Evolutionary conservation across 2,329 filamentous ascomycete species (phyloP).

Genomic region (Westerdykella ornata): DNA sequence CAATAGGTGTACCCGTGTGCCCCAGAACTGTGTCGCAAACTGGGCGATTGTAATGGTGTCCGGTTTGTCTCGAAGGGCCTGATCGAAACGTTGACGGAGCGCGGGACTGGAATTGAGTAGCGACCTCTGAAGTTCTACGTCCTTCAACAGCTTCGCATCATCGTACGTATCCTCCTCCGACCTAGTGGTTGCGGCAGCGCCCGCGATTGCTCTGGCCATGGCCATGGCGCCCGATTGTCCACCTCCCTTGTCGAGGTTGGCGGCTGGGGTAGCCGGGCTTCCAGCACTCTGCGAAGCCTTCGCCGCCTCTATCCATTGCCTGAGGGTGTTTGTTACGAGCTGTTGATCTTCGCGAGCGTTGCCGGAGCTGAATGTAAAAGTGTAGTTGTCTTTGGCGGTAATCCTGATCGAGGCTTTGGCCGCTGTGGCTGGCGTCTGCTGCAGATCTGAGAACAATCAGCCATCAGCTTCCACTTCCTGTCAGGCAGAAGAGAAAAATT

Average conservation of each 20-base stretch:
- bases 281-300: conserved; percentile 46
- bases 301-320: conserved; percentile 63
- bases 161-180: conserved; percentile 65
- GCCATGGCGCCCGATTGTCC: conserved; percentile 64
- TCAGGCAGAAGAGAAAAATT: conserved; percentile 2
- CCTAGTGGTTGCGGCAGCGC: conserved; percentile 38
- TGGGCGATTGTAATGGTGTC: conserved; percentile 71
- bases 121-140: conserved; percentile 79
- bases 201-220: conserved; percentile 61
- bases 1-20: conserved; percentile 74
- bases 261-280: conserved; percentile 24
- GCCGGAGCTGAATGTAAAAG: conserved; percentile 82
- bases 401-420: conserved; percentile 93
- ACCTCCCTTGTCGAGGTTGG: conserved; percentile 24
- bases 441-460: conserved; percentile 58
- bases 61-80: conserved; percentile 75
- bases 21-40: conserved; percentile 94
- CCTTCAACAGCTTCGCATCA: conserved; percentile 66
- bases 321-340: conserved; percentile 73
- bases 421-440: conserved; percentile 84
- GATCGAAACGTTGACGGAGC: conserved; percentile 78
- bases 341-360: conserved; percentile 79
- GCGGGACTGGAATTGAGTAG: conserved; percentile 72
- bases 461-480: too few species aligned
- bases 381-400: conserved; percentile 71